Evolutionary conservation across 73 alveolate species (phyloP), one percentile per base, ranked within the genome.

Genomic region (Loxodes magnus): DNA sequence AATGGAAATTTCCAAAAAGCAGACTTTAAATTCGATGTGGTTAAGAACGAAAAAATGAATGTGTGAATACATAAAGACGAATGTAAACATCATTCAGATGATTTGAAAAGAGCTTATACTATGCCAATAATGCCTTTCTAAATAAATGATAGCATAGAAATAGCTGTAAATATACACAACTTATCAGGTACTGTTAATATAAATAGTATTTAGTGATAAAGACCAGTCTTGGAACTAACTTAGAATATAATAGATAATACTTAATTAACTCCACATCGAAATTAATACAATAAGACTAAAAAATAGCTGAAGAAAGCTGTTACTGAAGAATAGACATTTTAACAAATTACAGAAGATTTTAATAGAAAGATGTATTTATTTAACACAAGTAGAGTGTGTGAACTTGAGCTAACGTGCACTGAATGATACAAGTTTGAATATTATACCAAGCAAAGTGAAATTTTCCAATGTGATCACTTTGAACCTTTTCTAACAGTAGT

Each of bases 21-120:
- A 25, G 59, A 46, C 9, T 46, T 12, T 2, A 46, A 46, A 22
- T 19, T 46, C 17, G 59, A 46, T 24, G 17, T 46, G n/a, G n/a
- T 24, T 5, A 20, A n/a, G 10, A 5, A 25, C 1, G 15, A 7
- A n/a, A 46, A 46, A 10, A 46, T 12, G 39, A 46, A n/a, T 21
- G 51, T 46, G 6, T 46, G 59, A 3, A 20, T 46, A 10, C 59
- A 46, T 19, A 16, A 24, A 46, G 59, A 46, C 39, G 59, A 46
- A 24, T 22, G 53, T 15, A 46, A 19, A 46, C 15, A 25, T 41
- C 28, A 46, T 19, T 9, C 59, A 22, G 34, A 46, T 9, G 59
- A 46, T 1, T 12, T 9, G 15, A 7, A 12, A n/a, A 46, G 27
- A 46, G 59, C 59, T 46, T 46, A 46, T 2, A 10, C 59, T 24